Evolutionary conservation across 768 basidiomycete species (phyloP), one percentile per base, ranked within the genome.

Genomic region (Amanita pallidorosea): DNA sequence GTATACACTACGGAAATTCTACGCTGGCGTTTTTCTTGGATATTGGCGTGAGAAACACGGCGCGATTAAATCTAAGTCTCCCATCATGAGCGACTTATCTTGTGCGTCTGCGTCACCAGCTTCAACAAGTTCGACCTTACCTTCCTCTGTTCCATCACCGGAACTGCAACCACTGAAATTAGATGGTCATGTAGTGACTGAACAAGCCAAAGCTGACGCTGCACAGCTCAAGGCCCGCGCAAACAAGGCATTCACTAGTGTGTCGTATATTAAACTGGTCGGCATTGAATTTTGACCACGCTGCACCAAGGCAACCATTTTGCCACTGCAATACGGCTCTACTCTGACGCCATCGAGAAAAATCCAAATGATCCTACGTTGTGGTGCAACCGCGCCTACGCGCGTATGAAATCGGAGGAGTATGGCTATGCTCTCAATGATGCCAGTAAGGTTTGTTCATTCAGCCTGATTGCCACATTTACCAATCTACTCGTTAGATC

Each of bases 361-460:
- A 93, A 99, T 63, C 93, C 92, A 0, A 71, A 73, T 50, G 95
- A 97, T 59, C 70, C 92, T 47, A 93, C 91, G 12, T 66, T 95
- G 47, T 98, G 89, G 87, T 93, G 87, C 62, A 98, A 98, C 67
- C 79, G 95, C 34, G 92, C 96, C 2, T 88, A 91, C 66, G 78
- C 88, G 12, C 79, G 95, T 46, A 90, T 94, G 67, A 96, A 89
- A 69, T 67, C 98, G 50, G 88, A 99, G 65, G 76, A 99, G 68
- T 85, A 87, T 59, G 96, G 96, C 3, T 92, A 93, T 61, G 96
- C 93, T 13, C 76, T 95, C 23, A 70, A 72, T 25, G 95, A 97
- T 70, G 81, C 91, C 37, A 80, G 92, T 93, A 60, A 63, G 85
- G 77, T 44, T 48, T 8, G 29, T 18, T 34, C 41, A 18, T 36